Percentiles rank a stretch among this genome's conserved stretches.
Evolutionary conservation across 176 grass and related monocot species (phyloP).

Genomic region (Carex pumila): DNA sequence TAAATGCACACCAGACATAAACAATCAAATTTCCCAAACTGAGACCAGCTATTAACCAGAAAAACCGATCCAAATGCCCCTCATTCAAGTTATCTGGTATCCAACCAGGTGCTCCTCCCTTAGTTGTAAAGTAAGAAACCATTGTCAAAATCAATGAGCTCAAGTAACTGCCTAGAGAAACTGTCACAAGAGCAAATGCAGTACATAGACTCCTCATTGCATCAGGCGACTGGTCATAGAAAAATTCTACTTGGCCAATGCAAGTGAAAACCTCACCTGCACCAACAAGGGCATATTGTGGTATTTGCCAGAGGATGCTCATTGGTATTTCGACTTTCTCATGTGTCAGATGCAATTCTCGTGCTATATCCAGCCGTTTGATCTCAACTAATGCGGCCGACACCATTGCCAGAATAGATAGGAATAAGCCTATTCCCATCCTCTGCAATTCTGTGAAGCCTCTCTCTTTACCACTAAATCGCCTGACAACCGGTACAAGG

Average conservation of each 20-base stretch:
- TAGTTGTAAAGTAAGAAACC: conserved; percentile 20
- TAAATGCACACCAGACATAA: conserved; percentile 21
- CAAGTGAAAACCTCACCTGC: conserved; percentile 19
- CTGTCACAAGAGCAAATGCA: conserved; percentile 13
- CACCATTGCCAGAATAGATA: conserved; percentile 59
- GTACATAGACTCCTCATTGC: conserved; percentile 23
- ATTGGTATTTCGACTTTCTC: conserved; percentile 24
- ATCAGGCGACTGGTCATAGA: conserved; percentile 24
- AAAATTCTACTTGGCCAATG: conserved; percentile 25
- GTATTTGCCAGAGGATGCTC: conserved; percentile 74
- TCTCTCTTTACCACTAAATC: conserved; percentile 50
- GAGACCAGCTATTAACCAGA: conserved; percentile 20
- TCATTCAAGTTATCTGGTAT: conserved; percentile 31
- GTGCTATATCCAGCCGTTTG: conserved; percentile 37
- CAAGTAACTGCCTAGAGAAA: conserved; percentile 29
- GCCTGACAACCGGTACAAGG: conserved; percentile 41
- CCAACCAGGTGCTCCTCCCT: conserved; percentile 20
- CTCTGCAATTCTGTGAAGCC: conserved; percentile 68
- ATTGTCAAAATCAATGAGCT: conserved; percentile 26
- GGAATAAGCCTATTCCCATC: conserved; percentile 51
- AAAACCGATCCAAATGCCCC: conserved; percentile 32
- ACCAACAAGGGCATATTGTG: conserved; percentile 25
- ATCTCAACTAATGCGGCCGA: conserved; percentile 56
- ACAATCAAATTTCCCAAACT: conserved; percentile 18
- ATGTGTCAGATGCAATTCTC: conserved; percentile 10